phyloP scores from a whole-genome alignment of 2,329 filamentous ascomycete species.

The Aspergillus bombycis region DNA sequence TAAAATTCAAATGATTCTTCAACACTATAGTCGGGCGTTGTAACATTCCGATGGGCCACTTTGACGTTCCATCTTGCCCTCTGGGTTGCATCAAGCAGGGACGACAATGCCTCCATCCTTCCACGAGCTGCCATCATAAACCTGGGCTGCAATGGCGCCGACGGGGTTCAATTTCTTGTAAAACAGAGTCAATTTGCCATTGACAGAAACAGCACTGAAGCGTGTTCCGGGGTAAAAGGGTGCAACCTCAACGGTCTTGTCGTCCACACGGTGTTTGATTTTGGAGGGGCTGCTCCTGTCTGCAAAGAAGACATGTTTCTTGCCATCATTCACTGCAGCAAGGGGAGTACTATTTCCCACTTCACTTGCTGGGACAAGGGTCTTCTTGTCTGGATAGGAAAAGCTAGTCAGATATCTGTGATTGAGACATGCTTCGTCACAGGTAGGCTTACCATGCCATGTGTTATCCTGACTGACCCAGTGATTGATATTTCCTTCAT shows the following conservation, averaged over 20 bases:
- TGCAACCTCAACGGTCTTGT: not conserved
- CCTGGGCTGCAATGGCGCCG: not conserved
- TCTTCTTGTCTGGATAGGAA: not conserved
- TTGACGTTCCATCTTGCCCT: not conserved
- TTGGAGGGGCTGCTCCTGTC: not conserved
- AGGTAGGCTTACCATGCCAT: constrained; percentile 1
- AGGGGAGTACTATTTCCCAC: constrained; percentile 4
- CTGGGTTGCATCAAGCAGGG: not conserved
- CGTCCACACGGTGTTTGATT: not conserved
- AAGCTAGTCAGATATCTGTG: not conserved
- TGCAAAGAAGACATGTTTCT: constrained; percentile 1
- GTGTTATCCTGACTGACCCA: not conserved
- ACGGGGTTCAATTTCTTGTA: not conserved
- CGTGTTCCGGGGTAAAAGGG: constrained; percentile 4
- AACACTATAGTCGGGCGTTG: not conserved
- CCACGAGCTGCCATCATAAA: constrained; percentile 8
- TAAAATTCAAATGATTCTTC: not conserved
- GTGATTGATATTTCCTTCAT: not conserved
- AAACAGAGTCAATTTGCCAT: not conserved
- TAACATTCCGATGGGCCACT: not conserved
- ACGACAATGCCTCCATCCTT: not conserved
- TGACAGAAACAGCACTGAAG: not conserved
- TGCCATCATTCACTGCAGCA: not conserved
- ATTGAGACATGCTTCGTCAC: no score
- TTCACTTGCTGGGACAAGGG: not conserved